Evolutionary conservation across 495 filamentous ascomycete genomes (phyloP).

Genomic region (Neurospora intermedia): DNA sequence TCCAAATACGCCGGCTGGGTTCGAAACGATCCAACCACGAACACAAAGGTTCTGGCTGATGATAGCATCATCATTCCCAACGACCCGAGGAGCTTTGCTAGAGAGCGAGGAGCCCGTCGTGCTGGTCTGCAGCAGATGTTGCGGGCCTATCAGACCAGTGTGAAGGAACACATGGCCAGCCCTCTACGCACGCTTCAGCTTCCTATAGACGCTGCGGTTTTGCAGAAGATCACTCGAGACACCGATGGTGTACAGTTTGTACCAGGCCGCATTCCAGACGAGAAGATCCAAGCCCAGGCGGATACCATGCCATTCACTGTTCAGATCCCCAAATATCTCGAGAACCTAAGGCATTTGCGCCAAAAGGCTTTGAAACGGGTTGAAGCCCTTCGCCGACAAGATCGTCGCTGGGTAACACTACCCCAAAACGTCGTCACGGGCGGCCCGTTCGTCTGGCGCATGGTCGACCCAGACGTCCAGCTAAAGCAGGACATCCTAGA

Average conservation of each 20-base stretch:
- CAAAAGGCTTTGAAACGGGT: not conserved
- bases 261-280: not conserved
- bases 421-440: conserved; percentile 10
- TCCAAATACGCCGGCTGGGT: not conserved
- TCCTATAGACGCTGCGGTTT: conserved; percentile 9
- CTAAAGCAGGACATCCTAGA: conserved; percentile 5
- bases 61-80: not conserved
- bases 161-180: conserved; percentile 13
- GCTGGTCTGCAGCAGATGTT: conserved; percentile 30
- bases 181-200: conserved; percentile 21
- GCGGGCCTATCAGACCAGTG: conserved; percentile 13
- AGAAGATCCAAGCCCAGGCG: conserved; percentile 4
- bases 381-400: not conserved
- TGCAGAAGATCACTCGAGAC: not conserved
- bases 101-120: conserved; percentile 27
- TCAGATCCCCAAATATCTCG: not conserved
- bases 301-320: conserved; percentile 14
- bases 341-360: not conserved
- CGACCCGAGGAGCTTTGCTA: conserved; percentile 6
- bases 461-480: conserved; percentile 1
- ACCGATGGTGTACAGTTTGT: conserved; percentile 9
- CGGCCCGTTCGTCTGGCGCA: conserved; percentile 11
- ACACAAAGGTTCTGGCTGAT: conserved; percentile 7
- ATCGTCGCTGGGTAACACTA: conserved; percentile 1
- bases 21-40: conserved; percentile 3